Evolutionary conservation across 768 basidiomycete species (phyloP).

Genomic region (Suillus weaverae): DNA sequence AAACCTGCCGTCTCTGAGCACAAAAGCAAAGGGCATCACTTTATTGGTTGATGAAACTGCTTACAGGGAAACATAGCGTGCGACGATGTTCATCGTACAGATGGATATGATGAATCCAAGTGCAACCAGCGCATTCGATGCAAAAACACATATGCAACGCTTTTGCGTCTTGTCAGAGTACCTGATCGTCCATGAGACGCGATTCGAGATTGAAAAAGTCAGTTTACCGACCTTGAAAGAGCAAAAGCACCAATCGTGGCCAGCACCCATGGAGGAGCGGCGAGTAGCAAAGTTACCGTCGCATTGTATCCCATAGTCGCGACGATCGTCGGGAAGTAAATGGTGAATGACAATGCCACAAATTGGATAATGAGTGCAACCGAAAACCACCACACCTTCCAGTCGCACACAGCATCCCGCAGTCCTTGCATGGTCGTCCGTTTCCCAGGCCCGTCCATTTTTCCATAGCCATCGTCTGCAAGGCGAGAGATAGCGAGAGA

Average conservation of each 20-base stretch:
- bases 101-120: conserved; percentile 64
- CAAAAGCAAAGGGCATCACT: background rate
- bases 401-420: conserved; percentile 38
- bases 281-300: conserved; percentile 40
- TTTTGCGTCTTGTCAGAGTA: conserved; percentile 70
- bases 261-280: conserved; percentile 39
- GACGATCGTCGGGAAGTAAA: conserved; percentile 20
- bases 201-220: background rate
- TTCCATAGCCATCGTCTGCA: conserved; percentile 26
- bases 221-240: conserved; percentile 3
- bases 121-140: conserved; percentile 53
- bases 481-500: conserved; percentile 32
- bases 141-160: conserved; percentile 63
- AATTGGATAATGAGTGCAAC: conserved; percentile 11
- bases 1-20: conserved; percentile 44
- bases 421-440: conserved; percentile 29
- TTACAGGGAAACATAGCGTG: conserved; percentile 62
- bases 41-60: conserved; percentile 14
- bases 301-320: conserved; percentile 35
- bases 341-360: conserved; percentile 23
- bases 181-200: conserved; percentile 26
- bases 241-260: conserved; percentile 32
- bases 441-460: background rate
- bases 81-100: conserved; percentile 55
- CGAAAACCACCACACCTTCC: conserved; percentile 43